A percentile compares a stretch with the other conserved stretches of the same genome.
phyloP scores from a whole-genome alignment of 2,329 filamentous ascomycete species.

The Monosporascus sp. region DNA sequence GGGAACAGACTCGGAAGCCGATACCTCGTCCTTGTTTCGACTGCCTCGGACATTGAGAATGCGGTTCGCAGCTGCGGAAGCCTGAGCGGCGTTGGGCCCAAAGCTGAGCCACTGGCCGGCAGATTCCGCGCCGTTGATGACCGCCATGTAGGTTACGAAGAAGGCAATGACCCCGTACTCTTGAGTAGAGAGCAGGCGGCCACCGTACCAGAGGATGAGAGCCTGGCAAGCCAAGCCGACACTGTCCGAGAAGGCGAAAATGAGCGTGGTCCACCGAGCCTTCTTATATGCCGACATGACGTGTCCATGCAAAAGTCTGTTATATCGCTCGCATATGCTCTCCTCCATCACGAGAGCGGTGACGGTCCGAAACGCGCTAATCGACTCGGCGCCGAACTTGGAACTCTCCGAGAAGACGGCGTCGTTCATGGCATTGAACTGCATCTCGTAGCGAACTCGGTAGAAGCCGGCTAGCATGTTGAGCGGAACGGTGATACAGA shows the following conservation, averaged over 20 bases:
- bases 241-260: slow-evolving; percentile 64
- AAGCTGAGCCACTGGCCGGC: slow-evolving; percentile 61
- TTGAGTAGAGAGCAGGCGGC: slow-evolving; percentile 43
- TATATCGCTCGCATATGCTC: slow-evolving; percentile 56
- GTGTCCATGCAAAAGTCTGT: slow-evolving; percentile 50
- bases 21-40: too few relatives aligned
- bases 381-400: slow-evolving; percentile 66
- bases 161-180: slow-evolving; percentile 42
- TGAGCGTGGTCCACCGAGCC: slow-evolving; percentile 52
- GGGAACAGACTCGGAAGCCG: slow-evolving; percentile 24
- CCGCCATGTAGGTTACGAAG: slow-evolving; percentile 54
- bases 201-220: slow-evolving; percentile 59
- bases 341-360: slow-evolving; percentile 62
- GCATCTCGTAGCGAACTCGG: slow-evolving; percentile 48
- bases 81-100: slow-evolving; percentile 54
- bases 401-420: slow-evolving; percentile 63
- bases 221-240: slow-evolving; percentile 56
- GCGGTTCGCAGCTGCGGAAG: slow-evolving; percentile 49
- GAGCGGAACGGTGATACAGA: slow-evolving; percentile 51
- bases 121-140: slow-evolving; percentile 59
- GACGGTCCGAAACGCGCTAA: slow-evolving; percentile 66
- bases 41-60: slow-evolving; percentile 43
- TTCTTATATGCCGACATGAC: slow-evolving; percentile 52
- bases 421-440: slow-evolving; percentile 61
- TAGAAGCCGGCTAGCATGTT: slow-evolving; percentile 39